Conservation (phyloP, 306 rosid genomes). For the Arachis stenosperma region DNA sequence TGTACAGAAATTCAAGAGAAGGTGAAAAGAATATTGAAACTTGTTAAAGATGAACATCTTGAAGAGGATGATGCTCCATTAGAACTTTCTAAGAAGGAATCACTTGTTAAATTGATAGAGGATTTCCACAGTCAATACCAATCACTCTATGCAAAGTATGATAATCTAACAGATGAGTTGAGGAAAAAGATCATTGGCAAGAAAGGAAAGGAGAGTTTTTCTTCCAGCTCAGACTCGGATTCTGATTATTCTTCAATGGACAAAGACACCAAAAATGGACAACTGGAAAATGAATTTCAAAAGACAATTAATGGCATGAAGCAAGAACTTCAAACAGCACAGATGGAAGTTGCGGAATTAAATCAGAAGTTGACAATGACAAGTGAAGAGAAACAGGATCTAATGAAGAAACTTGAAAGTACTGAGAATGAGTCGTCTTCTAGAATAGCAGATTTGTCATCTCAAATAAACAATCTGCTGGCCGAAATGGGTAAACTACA, state of each 20-base stretch:
- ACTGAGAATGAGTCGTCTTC: slow-evolving; percentile 51
- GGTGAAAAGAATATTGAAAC: slow-evolving; percentile 62
- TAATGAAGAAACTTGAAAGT: slow-evolving; percentile 65
- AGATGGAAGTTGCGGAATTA: slow-evolving; percentile 62
- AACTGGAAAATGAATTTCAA: slow-evolving; percentile 57
- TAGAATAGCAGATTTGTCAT: slow-evolving; percentile 58
- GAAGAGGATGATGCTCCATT: slow-evolving; percentile 56
- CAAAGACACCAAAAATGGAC: slow-evolving; percentile 66
- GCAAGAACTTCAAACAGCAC: slow-evolving; percentile 75
- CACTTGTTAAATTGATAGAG: slow-evolving; percentile 62
- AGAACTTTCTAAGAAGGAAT: slow-evolving; percentile 58
- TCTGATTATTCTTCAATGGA: slow-evolving; percentile 66
- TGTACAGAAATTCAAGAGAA: slow-evolving; percentile 71
- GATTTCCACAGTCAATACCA: slow-evolving; percentile 78
- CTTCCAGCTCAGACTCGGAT: slow-evolving; percentile 85
- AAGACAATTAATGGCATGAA: slow-evolving; percentile 53
- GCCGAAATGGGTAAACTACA: slow-evolving; percentile 47
- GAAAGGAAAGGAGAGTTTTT: slow-evolving; percentile 63
- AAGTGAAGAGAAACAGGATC: slow-evolving; percentile 70
- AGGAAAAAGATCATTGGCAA: slow-evolving; percentile 58
- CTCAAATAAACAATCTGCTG: slow-evolving; percentile 58
- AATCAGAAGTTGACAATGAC: slow-evolving; percentile 54
- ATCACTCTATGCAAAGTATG: slow-evolving; percentile 68
- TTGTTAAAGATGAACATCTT: slow-evolving; percentile 58
- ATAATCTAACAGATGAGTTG: slow-evolving; percentile 71